phyloP scores from a whole-genome alignment of 2,329 filamentous ascomycete species.

The Colletotrichum plurivorum region DNA sequence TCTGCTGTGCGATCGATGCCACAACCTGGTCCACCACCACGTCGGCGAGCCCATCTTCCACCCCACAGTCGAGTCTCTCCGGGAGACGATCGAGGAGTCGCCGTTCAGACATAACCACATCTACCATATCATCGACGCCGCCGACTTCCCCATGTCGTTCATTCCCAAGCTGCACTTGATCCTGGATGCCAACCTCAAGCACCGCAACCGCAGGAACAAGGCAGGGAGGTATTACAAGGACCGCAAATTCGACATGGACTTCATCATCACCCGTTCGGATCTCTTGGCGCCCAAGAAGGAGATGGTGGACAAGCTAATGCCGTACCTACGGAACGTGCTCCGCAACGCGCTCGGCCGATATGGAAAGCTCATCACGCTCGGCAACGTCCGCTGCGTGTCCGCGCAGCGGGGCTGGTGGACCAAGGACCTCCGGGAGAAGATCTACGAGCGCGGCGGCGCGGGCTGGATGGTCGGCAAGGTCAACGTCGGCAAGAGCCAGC shows the following conservation, averaged over 20 bases:
- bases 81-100: conserved; percentile 88
- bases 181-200: conserved; percentile 81
- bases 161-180: conserved; percentile 81
- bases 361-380: conserved; percentile 81
- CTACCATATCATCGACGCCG: conserved; percentile 95
- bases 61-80: conserved; percentile 84
- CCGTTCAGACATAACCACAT: conserved; percentile 93
- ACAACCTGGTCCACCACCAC: conserved; percentile 83
- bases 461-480: conserved; percentile 98
- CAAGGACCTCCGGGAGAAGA: conserved; percentile 85
- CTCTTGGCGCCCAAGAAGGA: conserved; percentile 86
- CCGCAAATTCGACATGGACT: conserved; percentile 83
- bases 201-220: conserved; percentile 83
- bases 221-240: conserved; percentile 75
- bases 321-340: conserved; percentile 83
- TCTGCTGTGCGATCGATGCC: conserved; percentile 89
- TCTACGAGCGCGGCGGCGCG: conserved; percentile 86
- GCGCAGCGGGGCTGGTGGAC: conserved; percentile 94
- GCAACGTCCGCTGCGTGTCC: conserved; percentile 90
- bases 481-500: conserved; percentile 95
- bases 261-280: conserved; percentile 92
- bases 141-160: conserved; percentile 96
- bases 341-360: conserved; percentile 80
- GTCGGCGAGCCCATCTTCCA: conserved; percentile 81
- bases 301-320: conserved; percentile 88